Evolutionary conservation across 208 protist genomes (phyloP).

Genomic region (Trypanosoma avium): DNA sequence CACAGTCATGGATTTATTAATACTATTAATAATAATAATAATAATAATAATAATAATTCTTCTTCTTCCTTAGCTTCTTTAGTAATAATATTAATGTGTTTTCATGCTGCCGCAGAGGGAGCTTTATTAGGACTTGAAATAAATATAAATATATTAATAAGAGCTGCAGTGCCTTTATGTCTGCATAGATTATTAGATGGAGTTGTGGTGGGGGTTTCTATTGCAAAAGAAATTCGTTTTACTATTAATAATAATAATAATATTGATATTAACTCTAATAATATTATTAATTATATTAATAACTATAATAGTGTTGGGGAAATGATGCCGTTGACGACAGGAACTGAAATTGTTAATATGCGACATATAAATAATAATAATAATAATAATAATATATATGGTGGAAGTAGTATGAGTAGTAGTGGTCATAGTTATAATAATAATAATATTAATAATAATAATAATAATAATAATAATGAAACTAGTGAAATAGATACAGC

Average conservation of each 20-base stretch:
- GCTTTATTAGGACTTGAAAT: constrained; percentile 54
- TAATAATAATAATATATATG: too few species aligned
- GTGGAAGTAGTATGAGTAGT: too few species aligned
- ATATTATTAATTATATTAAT: too few species aligned
- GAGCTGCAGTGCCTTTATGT: constrained; percentile 43
- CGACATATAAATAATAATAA: too few species aligned
- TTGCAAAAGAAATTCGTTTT: constrained; percentile 49
- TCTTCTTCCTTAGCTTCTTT: constrained; percentile 25
- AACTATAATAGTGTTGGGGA: too few species aligned
- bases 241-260: too few species aligned
- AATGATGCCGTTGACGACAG: too few species aligned
- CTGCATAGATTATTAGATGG: constrained; percentile 75
- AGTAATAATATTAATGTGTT: constrained; percentile 66
- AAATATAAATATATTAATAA: constrained; percentile 30
- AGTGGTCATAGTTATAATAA: too few species aligned
- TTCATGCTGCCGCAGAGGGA: constrained; percentile 70
- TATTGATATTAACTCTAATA: too few species aligned
- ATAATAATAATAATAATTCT: neutral
- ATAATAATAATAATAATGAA: too few species aligned
- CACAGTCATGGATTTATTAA: neutral
- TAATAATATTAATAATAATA: too few species aligned
- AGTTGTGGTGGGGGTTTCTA: constrained; percentile 62
- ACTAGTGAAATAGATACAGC: neutral
- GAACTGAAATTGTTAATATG: too few species aligned
- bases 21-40: neutral